Evolutionary conservation across 805 yeast species (phyloP).

Genomic region (Sungouiella thailandica): DNA sequence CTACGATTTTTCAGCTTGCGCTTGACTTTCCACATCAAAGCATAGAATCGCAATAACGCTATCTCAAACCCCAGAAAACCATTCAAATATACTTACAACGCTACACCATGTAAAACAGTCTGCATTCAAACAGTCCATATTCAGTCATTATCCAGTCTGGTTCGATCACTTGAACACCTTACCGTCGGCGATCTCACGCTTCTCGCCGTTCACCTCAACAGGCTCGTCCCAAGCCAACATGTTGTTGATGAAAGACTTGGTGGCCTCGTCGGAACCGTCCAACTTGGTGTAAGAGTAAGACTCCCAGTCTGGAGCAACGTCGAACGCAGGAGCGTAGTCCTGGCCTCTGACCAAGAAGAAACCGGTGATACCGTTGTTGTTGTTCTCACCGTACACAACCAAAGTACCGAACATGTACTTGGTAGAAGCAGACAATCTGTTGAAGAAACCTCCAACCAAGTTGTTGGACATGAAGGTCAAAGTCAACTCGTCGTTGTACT

Average conservation of each 20-base stretch:
- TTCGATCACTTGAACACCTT: slow-evolving; percentile 89
- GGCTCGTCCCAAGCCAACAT: slow-evolving; percentile 99
- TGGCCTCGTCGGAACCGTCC: slow-evolving; percentile 73
- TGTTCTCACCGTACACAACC: slow-evolving; percentile 98
- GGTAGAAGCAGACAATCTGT: slow-evolving; percentile 86
- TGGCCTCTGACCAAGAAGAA: slow-evolving; percentile 95
- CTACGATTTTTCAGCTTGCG: no score
- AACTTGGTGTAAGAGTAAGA: slow-evolving; percentile 80
- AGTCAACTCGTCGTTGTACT: slow-evolving; percentile 96
- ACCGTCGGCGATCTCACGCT: slow-evolving; percentile 91
- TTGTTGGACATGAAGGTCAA: slow-evolving; percentile 97
- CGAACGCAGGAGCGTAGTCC: slow-evolving; percentile 84
- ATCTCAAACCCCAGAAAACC: no score
- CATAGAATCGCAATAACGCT: no score
- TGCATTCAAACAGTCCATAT: no score
- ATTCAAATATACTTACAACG: no score
- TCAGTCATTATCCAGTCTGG: no score
- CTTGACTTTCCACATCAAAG: no score
- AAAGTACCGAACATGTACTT: slow-evolving; percentile 90
- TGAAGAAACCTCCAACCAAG: slow-evolving; percentile 96
- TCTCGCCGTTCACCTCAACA: slow-evolving; percentile 69
- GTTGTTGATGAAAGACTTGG: slow-evolving; percentile 76
- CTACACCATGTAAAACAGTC: no score
- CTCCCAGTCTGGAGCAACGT: slow-evolving; percentile 99
- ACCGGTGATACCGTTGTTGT: slow-evolving; percentile 95